These are phyloP conservation scores for Geotrichum bryndzae DNA, from an alignment of 1,139 yeast genomes.

Conservation along the genomic window DNA sequence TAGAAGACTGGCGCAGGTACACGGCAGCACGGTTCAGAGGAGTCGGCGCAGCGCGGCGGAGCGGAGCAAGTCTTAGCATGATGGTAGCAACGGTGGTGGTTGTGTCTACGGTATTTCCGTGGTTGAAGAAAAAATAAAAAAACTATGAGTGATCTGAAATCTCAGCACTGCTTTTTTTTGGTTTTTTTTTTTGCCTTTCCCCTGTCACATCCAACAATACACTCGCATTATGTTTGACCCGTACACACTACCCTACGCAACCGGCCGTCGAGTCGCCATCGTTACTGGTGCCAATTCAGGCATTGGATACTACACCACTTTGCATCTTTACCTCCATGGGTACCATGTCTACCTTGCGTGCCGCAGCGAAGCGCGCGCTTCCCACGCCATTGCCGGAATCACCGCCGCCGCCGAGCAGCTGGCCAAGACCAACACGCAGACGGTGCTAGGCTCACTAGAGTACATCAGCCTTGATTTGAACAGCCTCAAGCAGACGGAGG, in stretches of 20 bases:
- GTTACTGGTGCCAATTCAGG: constrained; percentile 82
- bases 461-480: constrained; percentile 59
- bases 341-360: constrained; percentile 70
- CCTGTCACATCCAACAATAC: neutral
- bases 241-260: constrained; percentile 23
- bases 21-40: neutral
- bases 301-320: constrained; percentile 68
- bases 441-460: constrained; percentile 50
- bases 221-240: constrained; percentile 17
- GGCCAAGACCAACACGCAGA: constrained; percentile 16
- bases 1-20: neutral
- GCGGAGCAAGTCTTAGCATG: neutral
- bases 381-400: constrained; percentile 51
- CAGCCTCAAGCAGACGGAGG: constrained; percentile 51
- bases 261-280: constrained; percentile 51
- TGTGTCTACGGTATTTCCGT: neutral
- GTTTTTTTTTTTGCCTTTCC: neutral
- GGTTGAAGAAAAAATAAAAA: neutral
- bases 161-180: neutral
- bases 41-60: neutral
- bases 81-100: neutral
- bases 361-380: constrained; percentile 51
- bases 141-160: neutral
- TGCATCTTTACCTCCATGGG: constrained; percentile 76
- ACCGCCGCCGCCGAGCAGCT: constrained; percentile 45